Conservation (phyloP, 805 yeast genomes). For the Metschnikowia koreensis region DNA sequence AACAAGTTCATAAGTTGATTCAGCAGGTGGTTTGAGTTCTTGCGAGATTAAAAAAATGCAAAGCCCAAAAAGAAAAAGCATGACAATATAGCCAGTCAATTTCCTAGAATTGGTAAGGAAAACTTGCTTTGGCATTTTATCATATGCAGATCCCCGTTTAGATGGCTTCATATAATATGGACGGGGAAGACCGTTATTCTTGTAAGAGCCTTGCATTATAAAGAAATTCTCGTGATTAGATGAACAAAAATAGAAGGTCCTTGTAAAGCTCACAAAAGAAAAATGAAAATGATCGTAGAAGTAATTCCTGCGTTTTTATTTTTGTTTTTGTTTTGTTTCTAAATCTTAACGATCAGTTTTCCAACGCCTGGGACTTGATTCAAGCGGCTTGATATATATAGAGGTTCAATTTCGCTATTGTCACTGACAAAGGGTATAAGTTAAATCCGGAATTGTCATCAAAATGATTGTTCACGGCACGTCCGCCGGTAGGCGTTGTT, state of each 20-base stretch:
- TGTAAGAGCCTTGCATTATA: constrained; percentile 44
- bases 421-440: not conserved
- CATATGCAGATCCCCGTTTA: constrained; percentile 36
- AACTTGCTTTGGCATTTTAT: constrained; percentile 28
- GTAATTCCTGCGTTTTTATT: no score
- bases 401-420: not conserved
- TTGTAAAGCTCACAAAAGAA: not conserved
- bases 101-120: constrained; percentile 40
- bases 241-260: not conserved
- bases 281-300: not conserved
- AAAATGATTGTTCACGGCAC: not conserved
- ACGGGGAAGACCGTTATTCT: constrained; percentile 42
- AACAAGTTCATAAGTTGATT: constrained; percentile 28
- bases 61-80: constrained; percentile 34
- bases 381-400: no score
- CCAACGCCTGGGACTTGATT: no score
- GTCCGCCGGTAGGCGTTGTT: not conserved
- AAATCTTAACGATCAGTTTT: not conserved
- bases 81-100: constrained; percentile 35
- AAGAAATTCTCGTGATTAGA: not conserved
- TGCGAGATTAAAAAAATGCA: constrained; percentile 37
- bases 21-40: constrained; percentile 30
- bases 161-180: constrained; percentile 48
- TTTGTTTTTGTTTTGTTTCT: not conserved
- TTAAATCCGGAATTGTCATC: not conserved